Evolutionary conservation across 345 rosid species (phyloP).

Genomic region (Erodium maritimum): DNA sequence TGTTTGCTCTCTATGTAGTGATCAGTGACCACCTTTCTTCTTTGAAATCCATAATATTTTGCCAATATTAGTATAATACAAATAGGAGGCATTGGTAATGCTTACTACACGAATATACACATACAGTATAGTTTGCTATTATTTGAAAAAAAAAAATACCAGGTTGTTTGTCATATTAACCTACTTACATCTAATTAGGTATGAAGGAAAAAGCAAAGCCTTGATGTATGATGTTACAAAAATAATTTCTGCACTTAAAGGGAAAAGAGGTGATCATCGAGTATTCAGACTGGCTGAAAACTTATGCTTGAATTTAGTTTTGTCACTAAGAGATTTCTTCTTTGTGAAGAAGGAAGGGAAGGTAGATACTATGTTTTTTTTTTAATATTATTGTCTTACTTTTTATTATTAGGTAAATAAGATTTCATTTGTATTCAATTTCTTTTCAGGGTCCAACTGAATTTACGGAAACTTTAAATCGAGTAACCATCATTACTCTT

Average conservation of each 20-base stretch:
- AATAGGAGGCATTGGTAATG: too few species aligned
- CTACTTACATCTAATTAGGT: too few species aligned
- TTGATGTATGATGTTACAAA: constrained; percentile 94
- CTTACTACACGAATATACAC: too few species aligned
- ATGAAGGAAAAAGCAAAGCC: constrained; percentile 83
- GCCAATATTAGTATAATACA: too few species aligned
- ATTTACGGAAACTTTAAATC: constrained; percentile 92
- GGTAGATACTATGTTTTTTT: constrained; percentile 28
- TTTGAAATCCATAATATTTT: too few species aligned
- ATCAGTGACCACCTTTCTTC: neutral
- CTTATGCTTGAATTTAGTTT: constrained; percentile 81
- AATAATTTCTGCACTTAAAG: constrained; percentile 83
- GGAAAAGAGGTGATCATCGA: constrained; percentile 95
- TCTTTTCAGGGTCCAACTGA: constrained; percentile 85
- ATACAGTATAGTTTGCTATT: too few species aligned
- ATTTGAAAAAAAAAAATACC: too few species aligned
- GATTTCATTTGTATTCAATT: constrained; percentile 3
- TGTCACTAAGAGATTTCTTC: constrained; percentile 86
- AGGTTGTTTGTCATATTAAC: too few species aligned
- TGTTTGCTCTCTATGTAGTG: neutral
- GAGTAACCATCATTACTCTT: constrained; percentile 74
- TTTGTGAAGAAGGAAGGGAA: constrained; percentile 87
- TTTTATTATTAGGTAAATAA: neutral
- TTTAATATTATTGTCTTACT: constrained; percentile 4
- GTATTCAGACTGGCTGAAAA: constrained; percentile 87